A percentile compares a stretch with the other conserved stretches of the same genome.
phyloP scores from a whole-genome alignment of 371 early-diverging fungal genomes.

The Nosema granulosis region DNA sequence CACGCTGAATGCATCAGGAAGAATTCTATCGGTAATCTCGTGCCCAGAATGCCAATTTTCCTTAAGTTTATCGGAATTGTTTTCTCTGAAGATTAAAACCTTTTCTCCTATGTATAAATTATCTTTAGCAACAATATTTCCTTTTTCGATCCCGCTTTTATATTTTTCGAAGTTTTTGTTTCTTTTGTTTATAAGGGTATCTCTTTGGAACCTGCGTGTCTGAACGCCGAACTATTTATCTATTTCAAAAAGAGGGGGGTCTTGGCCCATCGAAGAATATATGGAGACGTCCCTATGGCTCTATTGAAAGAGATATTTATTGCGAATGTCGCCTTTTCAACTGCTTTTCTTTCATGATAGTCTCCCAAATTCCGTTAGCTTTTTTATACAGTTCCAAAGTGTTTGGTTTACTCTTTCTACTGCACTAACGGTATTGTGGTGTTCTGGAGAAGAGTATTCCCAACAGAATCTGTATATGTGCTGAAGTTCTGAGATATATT shows the following conservation, averaged over 20 bases:
- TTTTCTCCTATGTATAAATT: background rate
- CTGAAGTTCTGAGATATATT: background rate
- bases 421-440: background rate
- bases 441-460: conserved; percentile 8
- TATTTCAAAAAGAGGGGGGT: background rate
- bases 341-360: background rate
- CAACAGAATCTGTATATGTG: background rate
- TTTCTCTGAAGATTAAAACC: conserved; percentile 13
- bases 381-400: background rate
- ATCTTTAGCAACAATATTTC: background rate
- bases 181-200: background rate
- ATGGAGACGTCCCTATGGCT: conserved; percentile 41
- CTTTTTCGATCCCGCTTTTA: background rate
- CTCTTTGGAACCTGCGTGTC: background rate
- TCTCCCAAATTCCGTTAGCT: background rate
- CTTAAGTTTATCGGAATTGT: background rate
- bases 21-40: background rate
- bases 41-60: background rate
- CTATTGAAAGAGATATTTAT: conserved; percentile 20
- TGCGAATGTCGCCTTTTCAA: conserved; percentile 15
- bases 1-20: background rate
- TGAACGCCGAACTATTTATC: background rate
- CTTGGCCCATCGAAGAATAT: background rate
- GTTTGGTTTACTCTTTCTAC: background rate
- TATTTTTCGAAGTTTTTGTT: conserved; percentile 12